phyloP scores from a whole-genome alignment of 1,139 yeast genomes.

The Debaryomyces coudertii region DNA sequence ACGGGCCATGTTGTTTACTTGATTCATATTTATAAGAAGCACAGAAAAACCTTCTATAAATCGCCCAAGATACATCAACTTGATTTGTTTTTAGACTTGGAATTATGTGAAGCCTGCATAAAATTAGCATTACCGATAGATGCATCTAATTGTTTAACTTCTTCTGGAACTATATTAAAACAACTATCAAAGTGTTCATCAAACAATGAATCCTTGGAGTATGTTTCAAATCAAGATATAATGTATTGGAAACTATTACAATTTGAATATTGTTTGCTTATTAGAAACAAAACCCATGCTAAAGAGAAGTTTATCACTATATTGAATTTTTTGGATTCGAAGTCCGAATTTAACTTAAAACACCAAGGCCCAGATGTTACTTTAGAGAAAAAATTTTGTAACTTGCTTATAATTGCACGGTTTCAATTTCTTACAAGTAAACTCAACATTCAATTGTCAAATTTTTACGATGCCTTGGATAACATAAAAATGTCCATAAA shows the following conservation, averaged over 20 bases:
- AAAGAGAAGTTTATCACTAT: constrained; percentile 27
- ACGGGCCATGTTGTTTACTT: constrained; percentile 30
- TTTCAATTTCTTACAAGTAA: constrained; percentile 36
- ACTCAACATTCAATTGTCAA: constrained; percentile 20
- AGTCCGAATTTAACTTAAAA: constrained; percentile 32
- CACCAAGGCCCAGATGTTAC: constrained; percentile 18
- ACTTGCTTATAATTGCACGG: constrained; percentile 39
- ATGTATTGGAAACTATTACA: constrained; percentile 36
- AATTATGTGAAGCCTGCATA: constrained; percentile 19
- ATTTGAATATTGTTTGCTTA: constrained; percentile 26
- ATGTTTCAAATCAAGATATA: constrained; percentile 18
- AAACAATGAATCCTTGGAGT: background rate
- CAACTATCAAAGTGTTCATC: background rate
- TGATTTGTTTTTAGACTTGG: constrained; percentile 17
- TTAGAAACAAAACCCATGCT: constrained; percentile 22
- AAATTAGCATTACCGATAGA: constrained; percentile 17
- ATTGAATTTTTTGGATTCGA: constrained; percentile 27
- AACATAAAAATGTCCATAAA: constrained; percentile 43
- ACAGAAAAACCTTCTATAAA: background rate
- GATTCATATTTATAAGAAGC: constrained; percentile 17
- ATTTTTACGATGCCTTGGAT: constrained; percentile 28
- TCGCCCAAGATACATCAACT: constrained; percentile 2
- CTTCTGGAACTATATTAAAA: constrained; percentile 22
- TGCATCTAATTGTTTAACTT: constrained; percentile 18
- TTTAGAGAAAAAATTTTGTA: constrained; percentile 30